Conservation (phyloP, 2,329 filamentous ascomycete species). For the Trichoderma cornu-damae region DNA sequence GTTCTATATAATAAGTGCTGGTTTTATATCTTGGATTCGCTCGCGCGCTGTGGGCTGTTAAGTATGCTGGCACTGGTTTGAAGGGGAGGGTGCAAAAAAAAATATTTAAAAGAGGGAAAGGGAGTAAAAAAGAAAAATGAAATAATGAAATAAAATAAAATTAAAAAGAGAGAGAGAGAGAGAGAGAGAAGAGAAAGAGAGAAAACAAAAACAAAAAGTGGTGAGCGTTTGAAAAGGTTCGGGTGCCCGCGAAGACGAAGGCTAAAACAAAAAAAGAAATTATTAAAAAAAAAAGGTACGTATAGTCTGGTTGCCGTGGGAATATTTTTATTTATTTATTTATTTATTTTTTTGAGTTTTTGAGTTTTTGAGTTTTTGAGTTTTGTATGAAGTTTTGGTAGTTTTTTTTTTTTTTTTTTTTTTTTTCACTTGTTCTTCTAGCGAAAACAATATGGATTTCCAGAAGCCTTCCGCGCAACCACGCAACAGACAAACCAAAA, state of each 20-base stretch:
- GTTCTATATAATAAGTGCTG: too few species aligned
- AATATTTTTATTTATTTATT: too few species aligned
- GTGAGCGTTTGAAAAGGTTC: too few species aligned
- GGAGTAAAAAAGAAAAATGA: too few species aligned
- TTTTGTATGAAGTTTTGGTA: too few species aligned
- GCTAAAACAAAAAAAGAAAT: not conserved
- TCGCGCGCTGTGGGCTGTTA: not conserved
- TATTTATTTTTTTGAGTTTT: not conserved
- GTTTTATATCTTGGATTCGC: not conserved
- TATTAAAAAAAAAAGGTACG: too few species aligned
- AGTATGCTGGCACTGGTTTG: not conserved
- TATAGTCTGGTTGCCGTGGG: not conserved
- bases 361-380: not conserved
- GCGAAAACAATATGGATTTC: not conserved
- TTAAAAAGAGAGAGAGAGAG: too few species aligned
- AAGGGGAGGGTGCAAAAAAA: not conserved
- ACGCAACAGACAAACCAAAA: not conserved
- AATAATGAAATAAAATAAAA: too few species aligned
- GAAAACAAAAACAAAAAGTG: too few species aligned
- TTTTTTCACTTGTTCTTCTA: not conserved
- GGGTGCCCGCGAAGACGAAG: too few species aligned
- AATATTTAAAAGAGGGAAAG: not conserved
- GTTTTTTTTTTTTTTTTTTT: too few species aligned
- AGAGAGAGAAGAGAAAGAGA: too few species aligned
- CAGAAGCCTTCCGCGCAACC: not conserved